Evolutionary conservation across 73 alveolate species (phyloP).

Genomic region (Paramecium sonneborni): DNA sequence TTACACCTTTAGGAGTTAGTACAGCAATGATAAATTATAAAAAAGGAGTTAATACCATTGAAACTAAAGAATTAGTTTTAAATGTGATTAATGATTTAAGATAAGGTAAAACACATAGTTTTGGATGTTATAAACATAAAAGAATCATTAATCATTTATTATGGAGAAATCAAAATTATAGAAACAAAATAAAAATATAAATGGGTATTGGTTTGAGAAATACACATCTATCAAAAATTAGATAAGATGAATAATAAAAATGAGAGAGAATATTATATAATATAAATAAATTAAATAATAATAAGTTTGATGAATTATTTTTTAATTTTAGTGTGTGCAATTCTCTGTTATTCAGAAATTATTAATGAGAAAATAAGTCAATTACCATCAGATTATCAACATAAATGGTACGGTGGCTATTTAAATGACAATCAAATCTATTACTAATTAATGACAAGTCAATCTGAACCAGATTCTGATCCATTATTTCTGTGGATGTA

Average conservation of each 20-base stretch:
- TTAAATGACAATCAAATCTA: background rate
- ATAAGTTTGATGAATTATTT: background rate
- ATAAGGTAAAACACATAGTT: background rate
- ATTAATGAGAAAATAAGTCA: background rate
- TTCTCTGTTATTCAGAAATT: background rate
- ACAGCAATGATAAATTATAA: background rate
- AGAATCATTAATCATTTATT: background rate
- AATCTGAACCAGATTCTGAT: constrained; percentile 50
- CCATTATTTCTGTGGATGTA: constrained; percentile 91
- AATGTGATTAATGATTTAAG: background rate
- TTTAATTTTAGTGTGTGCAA: background rate
- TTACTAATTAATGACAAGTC: background rate
- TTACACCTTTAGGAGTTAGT: background rate
- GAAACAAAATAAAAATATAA: background rate
- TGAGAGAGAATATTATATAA: background rate
- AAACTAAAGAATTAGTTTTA: background rate
- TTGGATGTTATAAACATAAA: background rate
- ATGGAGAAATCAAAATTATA: background rate
- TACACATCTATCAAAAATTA: background rate
- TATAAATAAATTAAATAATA: too few relatives aligned
- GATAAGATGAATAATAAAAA: background rate
- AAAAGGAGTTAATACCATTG: background rate
- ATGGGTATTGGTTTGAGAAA: background rate
- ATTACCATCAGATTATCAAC: background rate
- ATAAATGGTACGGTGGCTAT: background rate